Conservation (phyloP, 441 rosid genomes). For the Erodium chrysanthum region DNA sequence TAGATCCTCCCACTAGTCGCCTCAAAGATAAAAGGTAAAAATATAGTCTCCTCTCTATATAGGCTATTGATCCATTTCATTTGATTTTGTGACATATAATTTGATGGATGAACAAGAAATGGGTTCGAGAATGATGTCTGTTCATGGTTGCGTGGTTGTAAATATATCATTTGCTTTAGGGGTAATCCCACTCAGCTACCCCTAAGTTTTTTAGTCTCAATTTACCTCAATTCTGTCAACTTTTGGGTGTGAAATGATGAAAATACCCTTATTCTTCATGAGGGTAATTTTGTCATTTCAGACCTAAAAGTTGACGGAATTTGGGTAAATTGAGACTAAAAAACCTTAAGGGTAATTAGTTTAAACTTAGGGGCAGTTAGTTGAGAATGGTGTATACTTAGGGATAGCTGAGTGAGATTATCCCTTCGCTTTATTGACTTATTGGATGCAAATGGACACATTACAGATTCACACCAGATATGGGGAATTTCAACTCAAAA, state of each 20-base stretch:
- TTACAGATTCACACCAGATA: conserved; percentile 38
- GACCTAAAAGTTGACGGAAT: too few species aligned
- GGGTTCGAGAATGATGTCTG: background rate
- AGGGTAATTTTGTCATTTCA: too few species aligned
- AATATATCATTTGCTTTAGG: background rate
- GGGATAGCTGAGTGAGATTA: too few species aligned
- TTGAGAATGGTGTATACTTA: too few species aligned
- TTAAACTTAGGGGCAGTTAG: too few species aligned
- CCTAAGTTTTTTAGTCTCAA: too few species aligned
- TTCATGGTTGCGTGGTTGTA: background rate
- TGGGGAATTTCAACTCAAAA: conserved; percentile 30
- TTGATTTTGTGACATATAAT: background rate
- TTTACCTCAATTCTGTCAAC: too few species aligned
- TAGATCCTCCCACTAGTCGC: conserved; percentile 39
- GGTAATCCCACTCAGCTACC: too few species aligned
- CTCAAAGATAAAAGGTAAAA: conserved; percentile 38
- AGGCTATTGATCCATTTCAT: background rate
- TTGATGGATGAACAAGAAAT: background rate
- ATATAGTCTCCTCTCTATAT: background rate
- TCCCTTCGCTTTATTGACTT: conserved; percentile 15
- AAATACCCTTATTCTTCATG: too few species aligned
- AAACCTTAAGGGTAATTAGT: too few species aligned
- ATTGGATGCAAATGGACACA: conserved; percentile 16
- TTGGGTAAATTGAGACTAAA: too few species aligned
- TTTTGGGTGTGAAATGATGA: too few species aligned